A percentile compares a stretch with the other conserved stretches of the same genome.
phyloP scores from a whole-genome alignment of 495 filamentous ascomycete genomes.

The Alectoria sarmentosa region DNA sequence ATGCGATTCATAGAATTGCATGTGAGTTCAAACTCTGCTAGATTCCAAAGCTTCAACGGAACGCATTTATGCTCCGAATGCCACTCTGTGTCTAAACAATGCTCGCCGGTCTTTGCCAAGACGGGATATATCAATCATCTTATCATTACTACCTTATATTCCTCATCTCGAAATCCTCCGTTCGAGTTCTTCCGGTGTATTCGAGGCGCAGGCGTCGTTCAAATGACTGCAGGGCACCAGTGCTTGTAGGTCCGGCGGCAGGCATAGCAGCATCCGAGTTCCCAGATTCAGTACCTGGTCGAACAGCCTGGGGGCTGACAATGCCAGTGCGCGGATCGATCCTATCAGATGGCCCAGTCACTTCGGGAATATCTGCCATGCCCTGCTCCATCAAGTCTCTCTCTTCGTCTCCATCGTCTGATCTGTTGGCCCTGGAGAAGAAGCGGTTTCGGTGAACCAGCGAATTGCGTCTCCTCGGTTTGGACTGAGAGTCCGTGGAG shows the following conservation, averaged over 20 bases:
- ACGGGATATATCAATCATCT: neutral
- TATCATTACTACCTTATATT: constrained; percentile 13
- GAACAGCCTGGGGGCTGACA: constrained; percentile 30
- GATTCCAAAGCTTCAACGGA: neutral
- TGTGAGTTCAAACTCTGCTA: neutral
- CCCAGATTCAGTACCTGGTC: constrained; percentile 22
- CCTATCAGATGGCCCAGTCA: constrained; percentile 9
- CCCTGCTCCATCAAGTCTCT: constrained; percentile 34
- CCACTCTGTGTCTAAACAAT: constrained; percentile 1
- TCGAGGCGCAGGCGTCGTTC: constrained; percentile 12
- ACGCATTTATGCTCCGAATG: neutral
- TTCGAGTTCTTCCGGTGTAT: constrained; percentile 8
- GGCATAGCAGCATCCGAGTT: constrained; percentile 2
- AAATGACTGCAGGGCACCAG: constrained; percentile 5
- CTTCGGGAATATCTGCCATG: constrained; percentile 36
- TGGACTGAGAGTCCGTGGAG: constrained; percentile 19
- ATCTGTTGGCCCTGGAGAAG: constrained; percentile 26
- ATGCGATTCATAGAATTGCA: neutral
- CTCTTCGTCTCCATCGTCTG: constrained; percentile 24
- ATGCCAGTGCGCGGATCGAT: constrained; percentile 33
- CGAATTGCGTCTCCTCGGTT: constrained; percentile 6
- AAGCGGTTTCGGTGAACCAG: constrained; percentile 34
- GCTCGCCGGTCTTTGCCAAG: neutral
- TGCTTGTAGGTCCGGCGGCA: constrained; percentile 6
- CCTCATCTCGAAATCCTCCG: constrained; percentile 27